Conservation (phyloP, 805 yeast species). For the Candida railenensis region DNA sequence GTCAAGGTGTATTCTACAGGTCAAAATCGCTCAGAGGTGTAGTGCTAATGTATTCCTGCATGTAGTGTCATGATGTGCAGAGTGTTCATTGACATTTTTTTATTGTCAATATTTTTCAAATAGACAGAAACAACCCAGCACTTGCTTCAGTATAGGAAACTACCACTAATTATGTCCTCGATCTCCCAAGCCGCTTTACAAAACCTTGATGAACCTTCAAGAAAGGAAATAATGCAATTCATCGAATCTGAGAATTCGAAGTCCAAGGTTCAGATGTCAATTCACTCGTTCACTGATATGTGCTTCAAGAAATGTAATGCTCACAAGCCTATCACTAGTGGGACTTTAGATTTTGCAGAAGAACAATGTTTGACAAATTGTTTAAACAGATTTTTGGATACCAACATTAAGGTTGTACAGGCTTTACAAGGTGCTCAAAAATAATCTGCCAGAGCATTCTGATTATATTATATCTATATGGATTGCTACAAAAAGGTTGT, state of each 20-base stretch:
- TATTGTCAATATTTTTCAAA: no score
- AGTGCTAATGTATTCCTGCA: no score
- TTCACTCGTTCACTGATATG: conserved; percentile 84
- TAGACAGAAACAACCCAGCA: background rate
- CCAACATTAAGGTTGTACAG: conserved; percentile 81
- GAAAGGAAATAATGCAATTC: conserved; percentile 71
- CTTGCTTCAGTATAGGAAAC: background rate
- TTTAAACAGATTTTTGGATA: conserved; percentile 81
- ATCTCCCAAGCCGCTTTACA: conserved; percentile 36
- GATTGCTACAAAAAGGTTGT: background rate
- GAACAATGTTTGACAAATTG: conserved; percentile 77
- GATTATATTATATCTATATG: no score
- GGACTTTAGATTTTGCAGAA: conserved; percentile 56
- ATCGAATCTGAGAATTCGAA: conserved; percentile 82
- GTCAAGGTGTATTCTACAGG: no score
- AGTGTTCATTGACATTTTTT: no score
- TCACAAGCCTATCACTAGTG: conserved; percentile 40
- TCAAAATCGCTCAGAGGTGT: no score
- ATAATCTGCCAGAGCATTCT: no score
- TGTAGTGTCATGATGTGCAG: no score
- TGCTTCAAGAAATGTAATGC: conserved; percentile 86
- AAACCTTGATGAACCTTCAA: conserved; percentile 61
- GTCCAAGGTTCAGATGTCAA: conserved; percentile 82
- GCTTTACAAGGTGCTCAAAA: conserved; percentile 36
- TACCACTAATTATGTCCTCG: conserved; percentile 25